These are phyloP conservation scores for Cystobasidium pallidum DNA, from an alignment of 1,284 basidiomycete species.

Conservation along the genomic window DNA sequence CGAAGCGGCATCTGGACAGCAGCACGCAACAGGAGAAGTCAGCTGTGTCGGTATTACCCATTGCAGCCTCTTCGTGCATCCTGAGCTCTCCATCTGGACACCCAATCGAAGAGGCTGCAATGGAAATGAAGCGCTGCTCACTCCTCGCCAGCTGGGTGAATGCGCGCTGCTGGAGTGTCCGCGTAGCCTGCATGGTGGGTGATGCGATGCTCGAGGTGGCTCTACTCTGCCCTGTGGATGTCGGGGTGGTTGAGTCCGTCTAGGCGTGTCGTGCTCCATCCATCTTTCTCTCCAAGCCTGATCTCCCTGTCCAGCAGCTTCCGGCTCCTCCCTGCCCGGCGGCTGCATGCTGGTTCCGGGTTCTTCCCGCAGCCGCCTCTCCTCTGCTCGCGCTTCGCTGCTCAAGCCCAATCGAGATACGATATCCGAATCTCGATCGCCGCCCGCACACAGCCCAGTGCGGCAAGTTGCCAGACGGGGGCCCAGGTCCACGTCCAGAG, in stretches of 20 bases:
- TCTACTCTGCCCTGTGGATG: too few relatives aligned
- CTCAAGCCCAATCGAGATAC: background rate
- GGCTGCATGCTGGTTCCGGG: background rate
- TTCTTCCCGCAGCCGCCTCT: background rate
- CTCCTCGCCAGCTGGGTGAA: constrained; percentile 43
- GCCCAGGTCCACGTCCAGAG: too few relatives aligned
- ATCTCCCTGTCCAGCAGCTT: background rate
- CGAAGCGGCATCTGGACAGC: constrained; percentile 14
- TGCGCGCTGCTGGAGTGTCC: constrained; percentile 41
- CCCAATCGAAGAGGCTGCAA: constrained; percentile 37
- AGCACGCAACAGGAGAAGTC: too few relatives aligned
- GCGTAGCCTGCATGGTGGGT: constrained; percentile 38
- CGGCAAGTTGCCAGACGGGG: too few relatives aligned
- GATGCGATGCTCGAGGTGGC: too few relatives aligned
- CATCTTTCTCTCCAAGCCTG: too few relatives aligned
- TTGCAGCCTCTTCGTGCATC: background rate
- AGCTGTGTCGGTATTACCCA: too few relatives aligned
- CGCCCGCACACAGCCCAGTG: too few relatives aligned
- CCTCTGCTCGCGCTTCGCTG: background rate
- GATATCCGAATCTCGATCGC: background rate
- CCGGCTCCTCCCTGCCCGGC: background rate
- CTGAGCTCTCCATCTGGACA: background rate
- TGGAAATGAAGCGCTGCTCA: constrained; percentile 3
- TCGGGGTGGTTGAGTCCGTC: too few relatives aligned
- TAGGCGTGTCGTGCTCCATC: too few relatives aligned